Evolutionary conservation across 805 yeast genomes (phyloP).

Genomic region (Candida oleophila): DNA sequence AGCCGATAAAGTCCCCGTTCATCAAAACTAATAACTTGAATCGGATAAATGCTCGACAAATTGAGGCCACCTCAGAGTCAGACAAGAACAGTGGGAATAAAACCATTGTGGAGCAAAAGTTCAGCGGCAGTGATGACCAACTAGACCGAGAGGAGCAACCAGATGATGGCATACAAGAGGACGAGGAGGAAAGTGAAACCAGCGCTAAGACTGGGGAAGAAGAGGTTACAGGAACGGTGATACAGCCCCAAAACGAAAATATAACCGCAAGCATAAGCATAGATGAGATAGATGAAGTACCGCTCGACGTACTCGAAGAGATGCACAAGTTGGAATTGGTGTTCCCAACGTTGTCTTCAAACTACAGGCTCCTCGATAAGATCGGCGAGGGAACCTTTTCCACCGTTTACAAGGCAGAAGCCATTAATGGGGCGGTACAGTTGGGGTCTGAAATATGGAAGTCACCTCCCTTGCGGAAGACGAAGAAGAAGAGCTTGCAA

Average conservation of each 20-base stretch:
- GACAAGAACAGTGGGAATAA: background rate
- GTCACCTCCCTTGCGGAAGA: conserved; percentile 41
- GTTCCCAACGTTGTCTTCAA: conserved; percentile 51
- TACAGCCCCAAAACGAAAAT: background rate
- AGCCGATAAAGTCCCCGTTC: conserved; percentile 8
- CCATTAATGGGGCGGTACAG: conserved; percentile 39
- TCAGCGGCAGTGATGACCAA: conserved; percentile 2
- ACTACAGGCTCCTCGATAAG: conserved; percentile 53
- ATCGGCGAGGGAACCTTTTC: conserved; percentile 70
- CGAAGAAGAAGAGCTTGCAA: conserved; percentile 15
- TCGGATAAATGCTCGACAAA: conserved; percentile 5
- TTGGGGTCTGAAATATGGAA: conserved; percentile 43
- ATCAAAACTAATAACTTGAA: conserved; percentile 15
- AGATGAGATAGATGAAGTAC: conserved; percentile 46
- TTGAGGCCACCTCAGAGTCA: conserved; percentile 3
- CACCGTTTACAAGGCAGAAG: conserved; percentile 62
- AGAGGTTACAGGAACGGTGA: background rate
- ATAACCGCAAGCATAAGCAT: conserved; percentile 6
- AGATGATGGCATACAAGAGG: background rate
- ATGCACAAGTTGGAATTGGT: conserved; percentile 52
- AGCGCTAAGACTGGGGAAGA: conserved; percentile 3
- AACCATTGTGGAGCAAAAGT: background rate
- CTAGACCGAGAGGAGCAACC: background rate
- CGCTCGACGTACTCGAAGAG: conserved; percentile 55
- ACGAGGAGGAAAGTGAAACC: conserved; percentile 5